phyloP scores from a whole-genome alignment of 164 flowering plant species.

The Chloranthus sessilifolius region DNA sequence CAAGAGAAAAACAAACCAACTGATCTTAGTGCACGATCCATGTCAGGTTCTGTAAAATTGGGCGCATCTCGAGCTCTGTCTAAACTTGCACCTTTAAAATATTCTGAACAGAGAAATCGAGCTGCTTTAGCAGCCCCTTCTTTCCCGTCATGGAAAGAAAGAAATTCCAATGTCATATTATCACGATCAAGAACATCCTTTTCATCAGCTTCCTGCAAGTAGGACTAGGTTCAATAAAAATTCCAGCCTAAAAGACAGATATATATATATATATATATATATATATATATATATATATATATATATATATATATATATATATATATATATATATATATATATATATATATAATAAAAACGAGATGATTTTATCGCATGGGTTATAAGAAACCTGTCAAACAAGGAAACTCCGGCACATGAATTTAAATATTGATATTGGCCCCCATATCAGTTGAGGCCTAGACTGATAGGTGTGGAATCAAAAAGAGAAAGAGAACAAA shows the following conservation, averaged over 20 bases:
- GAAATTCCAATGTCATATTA: conserved; percentile 49
- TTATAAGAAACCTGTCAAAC: too few species aligned
- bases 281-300: too few species aligned
- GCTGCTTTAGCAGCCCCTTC: conserved; percentile 83
- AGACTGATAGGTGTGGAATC: too few species aligned
- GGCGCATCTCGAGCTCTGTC: conserved; percentile 23
- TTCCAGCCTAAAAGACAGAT: background rate
- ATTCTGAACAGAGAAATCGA: conserved; percentile 46
- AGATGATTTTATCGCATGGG: too few species aligned
- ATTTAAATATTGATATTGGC: too few species aligned
- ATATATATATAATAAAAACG: too few species aligned
- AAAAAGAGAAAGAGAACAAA: too few species aligned
- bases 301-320: too few species aligned
- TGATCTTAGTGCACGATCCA: conserved; percentile 53
- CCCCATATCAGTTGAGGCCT: too few species aligned
- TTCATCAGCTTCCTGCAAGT: conserved; percentile 41
- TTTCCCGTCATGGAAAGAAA: conserved; percentile 71
- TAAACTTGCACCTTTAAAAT: conserved; percentile 20
- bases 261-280: too few species aligned
- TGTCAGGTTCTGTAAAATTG: conserved; percentile 49
- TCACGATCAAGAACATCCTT: conserved; percentile 17
- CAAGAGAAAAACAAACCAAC: conserved; percentile 49
- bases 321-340: too few species aligned
- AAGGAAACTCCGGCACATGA: too few species aligned
- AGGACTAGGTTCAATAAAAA: conserved; percentile 1